phyloP scores from a whole-genome alignment of 495 filamentous ascomycete species.

The Jackrogersella minutella region DNA sequence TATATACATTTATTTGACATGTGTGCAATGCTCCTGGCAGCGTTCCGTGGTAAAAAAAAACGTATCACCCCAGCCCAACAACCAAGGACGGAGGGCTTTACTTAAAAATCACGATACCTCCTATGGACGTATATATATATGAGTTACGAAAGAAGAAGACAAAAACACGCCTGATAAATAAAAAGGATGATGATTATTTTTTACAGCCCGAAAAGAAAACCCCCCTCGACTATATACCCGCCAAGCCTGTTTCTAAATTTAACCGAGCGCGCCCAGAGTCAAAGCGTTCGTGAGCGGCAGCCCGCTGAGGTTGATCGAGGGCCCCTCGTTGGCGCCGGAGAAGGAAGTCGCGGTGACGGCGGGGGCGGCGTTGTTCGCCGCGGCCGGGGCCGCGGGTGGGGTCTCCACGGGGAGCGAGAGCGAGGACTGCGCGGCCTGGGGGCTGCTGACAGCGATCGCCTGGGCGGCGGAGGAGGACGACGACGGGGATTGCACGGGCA shows the following conservation, averaged over 20 bases:
- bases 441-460: background rate
- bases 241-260: background rate
- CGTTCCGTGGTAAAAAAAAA: conserved; percentile 24
- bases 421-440: conserved; percentile 28
- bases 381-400: conserved; percentile 9
- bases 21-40: conserved; percentile 24
- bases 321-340: conserved; percentile 27
- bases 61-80: background rate
- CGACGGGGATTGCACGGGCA: background rate
- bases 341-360: conserved; percentile 30
- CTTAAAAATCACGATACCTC: conserved; percentile 16
- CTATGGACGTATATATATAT: conserved; percentile 5
- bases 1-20: conserved; percentile 16
- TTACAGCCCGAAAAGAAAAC: conserved; percentile 5
- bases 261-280: conserved; percentile 35
- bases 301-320: conserved; percentile 44
- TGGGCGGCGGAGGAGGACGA: conserved; percentile 3
- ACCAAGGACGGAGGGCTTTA: conserved; percentile 9
- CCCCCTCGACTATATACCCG: too few relatives aligned
- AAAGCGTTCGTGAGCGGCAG: conserved; percentile 43
- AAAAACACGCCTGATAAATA: background rate
- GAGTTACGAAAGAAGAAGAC: conserved; percentile 9
- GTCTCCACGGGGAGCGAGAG: conserved; percentile 26
- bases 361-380: conserved; percentile 34
- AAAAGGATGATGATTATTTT: background rate